Percentiles rank a stretch among this genome's conserved stretches.
phyloP scores from a whole-genome alignment of 441 rosid species.

The Biscutella auriculata region DNA sequence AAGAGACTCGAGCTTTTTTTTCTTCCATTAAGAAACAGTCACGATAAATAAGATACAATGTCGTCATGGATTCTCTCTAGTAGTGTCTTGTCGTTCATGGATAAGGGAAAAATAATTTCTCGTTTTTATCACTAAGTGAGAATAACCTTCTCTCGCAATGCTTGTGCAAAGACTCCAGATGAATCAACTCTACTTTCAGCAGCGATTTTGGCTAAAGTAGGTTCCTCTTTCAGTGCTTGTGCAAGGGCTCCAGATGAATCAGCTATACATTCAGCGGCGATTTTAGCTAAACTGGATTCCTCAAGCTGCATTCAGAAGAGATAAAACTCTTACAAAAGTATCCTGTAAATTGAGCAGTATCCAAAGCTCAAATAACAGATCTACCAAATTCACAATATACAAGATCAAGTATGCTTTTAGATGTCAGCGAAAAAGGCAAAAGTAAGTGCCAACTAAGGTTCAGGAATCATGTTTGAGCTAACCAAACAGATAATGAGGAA shows the following conservation, averaged over 20 bases:
- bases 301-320: slow-evolving; percentile 32
- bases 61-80: neutral
- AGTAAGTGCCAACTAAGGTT: neutral
- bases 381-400: slow-evolving; percentile 1
- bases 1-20: neutral
- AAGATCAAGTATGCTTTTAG: neutral
- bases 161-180: slow-evolving; percentile 63
- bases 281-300: slow-evolving; percentile 15
- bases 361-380: neutral
- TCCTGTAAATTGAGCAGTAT: neutral
- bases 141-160: slow-evolving; percentile 81
- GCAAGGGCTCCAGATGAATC: slow-evolving; percentile 39
- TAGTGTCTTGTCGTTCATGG: slow-evolving; percentile 5
- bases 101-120: neutral
- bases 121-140: neutral
- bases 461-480: neutral
- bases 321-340: neutral
- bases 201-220: neutral
- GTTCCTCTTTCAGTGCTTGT: too few species aligned
- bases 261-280: slow-evolving; percentile 26
- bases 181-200: slow-evolving; percentile 29
- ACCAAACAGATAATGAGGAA: neutral
- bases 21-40: neutral
- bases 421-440: neutral
- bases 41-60: neutral